These are phyloP conservation scores for Trichoderma cornu-damae DNA, from an alignment of 2,329 filamentous ascomycete species.

Conservation along the genomic window DNA sequence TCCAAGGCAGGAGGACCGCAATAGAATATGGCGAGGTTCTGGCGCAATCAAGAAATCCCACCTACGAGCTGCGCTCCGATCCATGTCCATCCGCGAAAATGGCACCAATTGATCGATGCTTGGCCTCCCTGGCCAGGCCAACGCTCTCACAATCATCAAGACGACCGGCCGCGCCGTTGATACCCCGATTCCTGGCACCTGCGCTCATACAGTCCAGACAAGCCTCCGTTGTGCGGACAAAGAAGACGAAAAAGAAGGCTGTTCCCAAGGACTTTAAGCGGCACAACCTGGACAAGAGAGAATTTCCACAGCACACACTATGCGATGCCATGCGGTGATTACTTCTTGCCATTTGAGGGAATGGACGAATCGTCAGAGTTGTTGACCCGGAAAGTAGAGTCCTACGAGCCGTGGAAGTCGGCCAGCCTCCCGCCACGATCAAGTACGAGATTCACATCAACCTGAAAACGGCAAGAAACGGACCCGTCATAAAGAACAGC, in stretches of 20 bases:
- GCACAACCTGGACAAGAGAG: conserved; percentile 60
- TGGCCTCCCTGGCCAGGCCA: conserved; percentile 51
- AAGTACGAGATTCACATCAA: conserved; percentile 91
- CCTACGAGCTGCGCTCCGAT: conserved; percentile 28
- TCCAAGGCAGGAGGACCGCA: conserved; percentile 25
- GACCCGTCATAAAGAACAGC: conserved; percentile 79
- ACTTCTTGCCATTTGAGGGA: not conserved
- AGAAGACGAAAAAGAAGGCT: conserved; percentile 55
- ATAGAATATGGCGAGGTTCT: conserved; percentile 2
- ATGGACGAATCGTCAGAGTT: not conserved
- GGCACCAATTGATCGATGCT: conserved; percentile 49
- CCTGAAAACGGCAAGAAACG: conserved; percentile 77
- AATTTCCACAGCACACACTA: conserved; percentile 65
- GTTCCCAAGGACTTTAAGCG: conserved; percentile 61
- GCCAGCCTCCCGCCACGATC: conserved; percentile 61
- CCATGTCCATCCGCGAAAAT: conserved; percentile 33
- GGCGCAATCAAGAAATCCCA: conserved; percentile 18
- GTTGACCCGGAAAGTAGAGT: conserved; percentile 53
- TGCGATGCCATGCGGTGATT: conserved; percentile 86
- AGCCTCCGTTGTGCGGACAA: conserved; percentile 39
- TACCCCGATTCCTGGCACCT: conserved; percentile 49
- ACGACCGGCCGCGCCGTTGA: conserved; percentile 40
- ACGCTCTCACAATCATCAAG: conserved; percentile 38
- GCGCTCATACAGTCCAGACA: conserved; percentile 42
- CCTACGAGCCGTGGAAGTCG: conserved; percentile 87